Evolutionary conservation across 148 eudicot genomes (phyloP).

Genomic region (Fallopia convolvulus): DNA sequence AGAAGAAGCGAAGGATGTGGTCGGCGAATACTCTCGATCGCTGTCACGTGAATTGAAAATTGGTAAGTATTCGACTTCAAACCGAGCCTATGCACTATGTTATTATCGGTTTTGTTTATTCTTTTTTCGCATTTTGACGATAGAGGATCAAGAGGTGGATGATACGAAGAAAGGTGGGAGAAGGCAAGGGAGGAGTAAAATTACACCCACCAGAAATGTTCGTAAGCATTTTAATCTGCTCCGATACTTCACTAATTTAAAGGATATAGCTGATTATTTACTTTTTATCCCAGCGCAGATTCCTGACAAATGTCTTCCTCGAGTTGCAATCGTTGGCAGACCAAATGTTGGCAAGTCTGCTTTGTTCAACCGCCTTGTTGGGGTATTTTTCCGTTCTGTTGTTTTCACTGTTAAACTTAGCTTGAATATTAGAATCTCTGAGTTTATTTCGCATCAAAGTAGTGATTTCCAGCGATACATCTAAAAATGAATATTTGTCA

Average conservation of each 20-base stretch:
- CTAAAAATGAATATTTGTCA: not conserved
- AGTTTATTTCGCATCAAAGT: not conserved
- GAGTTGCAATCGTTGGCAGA: slow-evolving; percentile 87
- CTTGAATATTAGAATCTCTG: not conserved
- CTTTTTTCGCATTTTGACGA: not conserved
- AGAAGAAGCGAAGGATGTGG: slow-evolving; percentile 50
- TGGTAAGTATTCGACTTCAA: slow-evolving; percentile 23
- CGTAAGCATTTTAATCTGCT: not conserved
- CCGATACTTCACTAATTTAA: not conserved
- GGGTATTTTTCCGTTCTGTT: slow-evolving; percentile 42
- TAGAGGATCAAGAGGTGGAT: slow-evolving; percentile 23
- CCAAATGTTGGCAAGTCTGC: slow-evolving; percentile 99
- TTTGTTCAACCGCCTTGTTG: slow-evolving; percentile 90
- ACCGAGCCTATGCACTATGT: not conserved
- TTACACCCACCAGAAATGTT: slow-evolving; percentile 1
- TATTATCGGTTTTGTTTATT: not conserved
- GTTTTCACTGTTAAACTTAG: not conserved
- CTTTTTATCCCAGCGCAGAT: slow-evolving; percentile 34
- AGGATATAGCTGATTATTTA: not conserved
- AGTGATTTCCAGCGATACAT: not conserved
- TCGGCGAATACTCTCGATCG: slow-evolving; percentile 45
- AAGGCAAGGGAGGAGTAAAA: slow-evolving; percentile 5
- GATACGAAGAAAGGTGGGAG: slow-evolving; percentile 9
- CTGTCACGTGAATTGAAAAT: slow-evolving; percentile 51
- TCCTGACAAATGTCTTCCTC: slow-evolving; percentile 86